Conservation (phyloP, 2,329 filamentous ascomycete genomes). For the Colletotrichum caudatum region DNA sequence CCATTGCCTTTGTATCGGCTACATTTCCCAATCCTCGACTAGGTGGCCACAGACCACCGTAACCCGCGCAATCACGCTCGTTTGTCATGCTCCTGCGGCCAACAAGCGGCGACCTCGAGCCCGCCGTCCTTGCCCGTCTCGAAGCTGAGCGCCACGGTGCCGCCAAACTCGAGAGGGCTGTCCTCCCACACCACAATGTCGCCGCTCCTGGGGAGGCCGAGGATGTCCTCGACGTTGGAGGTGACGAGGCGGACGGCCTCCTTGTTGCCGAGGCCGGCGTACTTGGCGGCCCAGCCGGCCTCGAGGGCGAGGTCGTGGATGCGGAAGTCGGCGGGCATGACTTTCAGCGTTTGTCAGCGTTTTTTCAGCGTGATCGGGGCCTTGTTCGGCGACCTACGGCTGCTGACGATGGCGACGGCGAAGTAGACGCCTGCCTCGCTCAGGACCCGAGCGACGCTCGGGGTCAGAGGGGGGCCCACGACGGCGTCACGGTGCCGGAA, state of each 20-base stretch:
- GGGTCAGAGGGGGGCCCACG: slow-evolving; percentile 57
- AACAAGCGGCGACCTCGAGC: slow-evolving; percentile 51
- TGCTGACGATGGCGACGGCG: slow-evolving; percentile 48
- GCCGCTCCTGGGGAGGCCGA: slow-evolving; percentile 50
- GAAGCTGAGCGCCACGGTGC: slow-evolving; percentile 54
- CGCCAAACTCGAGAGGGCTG: slow-evolving; percentile 55
- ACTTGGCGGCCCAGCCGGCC: slow-evolving; percentile 56
- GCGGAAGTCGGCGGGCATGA: slow-evolving; percentile 50
- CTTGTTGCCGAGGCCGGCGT: slow-evolving; percentile 50
- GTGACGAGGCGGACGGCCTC: slow-evolving; percentile 54
- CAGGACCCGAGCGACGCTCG: slow-evolving; percentile 54
- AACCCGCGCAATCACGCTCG: not conserved
- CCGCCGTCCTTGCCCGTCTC: slow-evolving; percentile 45
- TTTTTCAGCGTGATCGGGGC: not conserved
- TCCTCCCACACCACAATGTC: slow-evolving; percentile 60
- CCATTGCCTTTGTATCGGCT: not conserved
- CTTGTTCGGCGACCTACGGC: slow-evolving; percentile 41
- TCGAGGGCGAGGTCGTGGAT: slow-evolving; percentile 55
- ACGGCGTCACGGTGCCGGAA: slow-evolving; percentile 55
- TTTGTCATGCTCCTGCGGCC: slow-evolving; percentile 36
- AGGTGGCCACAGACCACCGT: not conserved
- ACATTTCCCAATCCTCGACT: no score
- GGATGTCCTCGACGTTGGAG: slow-evolving; percentile 56
- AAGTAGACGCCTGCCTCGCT: slow-evolving; percentile 55
- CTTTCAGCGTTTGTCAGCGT: slow-evolving; percentile 33